A percentile compares a stretch with the other conserved stretches of the same genome.
Conservation (phyloP, 345 rosid genomes). For the Theobroma cacao region DNA sequence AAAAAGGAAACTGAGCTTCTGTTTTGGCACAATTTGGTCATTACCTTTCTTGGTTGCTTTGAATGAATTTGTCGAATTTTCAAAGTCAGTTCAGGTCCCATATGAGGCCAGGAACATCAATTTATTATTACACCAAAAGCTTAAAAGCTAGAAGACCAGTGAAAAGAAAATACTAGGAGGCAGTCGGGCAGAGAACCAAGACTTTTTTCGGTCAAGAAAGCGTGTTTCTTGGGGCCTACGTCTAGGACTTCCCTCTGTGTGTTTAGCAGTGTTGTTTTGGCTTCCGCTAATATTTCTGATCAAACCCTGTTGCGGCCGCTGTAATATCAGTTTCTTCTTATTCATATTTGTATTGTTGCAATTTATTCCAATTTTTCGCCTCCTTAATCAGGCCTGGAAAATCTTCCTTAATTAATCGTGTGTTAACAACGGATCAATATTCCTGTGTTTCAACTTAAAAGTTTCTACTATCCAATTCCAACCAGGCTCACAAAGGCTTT, state of each 20-base stretch:
- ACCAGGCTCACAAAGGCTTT: no score
- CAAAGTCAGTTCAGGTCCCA: not conserved
- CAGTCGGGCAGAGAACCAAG: not conserved
- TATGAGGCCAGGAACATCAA: not conserved
- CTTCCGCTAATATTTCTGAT: not conserved
- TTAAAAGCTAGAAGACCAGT: not conserved
- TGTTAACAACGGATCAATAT: not conserved
- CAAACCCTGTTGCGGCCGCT: not conserved
- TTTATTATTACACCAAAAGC: not conserved
- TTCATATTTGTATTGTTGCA: no score
- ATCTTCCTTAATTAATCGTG: not conserved
- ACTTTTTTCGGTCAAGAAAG: conserved; percentile 22
- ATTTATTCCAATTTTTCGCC: no score
- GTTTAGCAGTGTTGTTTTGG: not conserved
- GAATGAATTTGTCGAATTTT: not conserved
- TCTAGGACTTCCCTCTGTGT: not conserved
- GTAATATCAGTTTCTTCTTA: not conserved
- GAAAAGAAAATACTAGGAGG: not conserved
- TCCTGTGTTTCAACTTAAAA: no score
- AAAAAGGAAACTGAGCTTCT: not conserved
- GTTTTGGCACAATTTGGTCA: not conserved
- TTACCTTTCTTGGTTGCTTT: not conserved
- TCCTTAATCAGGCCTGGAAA: not conserved
- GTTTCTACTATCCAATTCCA: no score
- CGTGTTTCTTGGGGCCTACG: conserved; percentile 16